Percentiles rank a stretch among this genome's conserved stretches.
These are phyloP conservation scores for Solanum chiquidenum DNA, from an alignment of 257 asterid genomes.

Conservation along the genomic window DNA sequence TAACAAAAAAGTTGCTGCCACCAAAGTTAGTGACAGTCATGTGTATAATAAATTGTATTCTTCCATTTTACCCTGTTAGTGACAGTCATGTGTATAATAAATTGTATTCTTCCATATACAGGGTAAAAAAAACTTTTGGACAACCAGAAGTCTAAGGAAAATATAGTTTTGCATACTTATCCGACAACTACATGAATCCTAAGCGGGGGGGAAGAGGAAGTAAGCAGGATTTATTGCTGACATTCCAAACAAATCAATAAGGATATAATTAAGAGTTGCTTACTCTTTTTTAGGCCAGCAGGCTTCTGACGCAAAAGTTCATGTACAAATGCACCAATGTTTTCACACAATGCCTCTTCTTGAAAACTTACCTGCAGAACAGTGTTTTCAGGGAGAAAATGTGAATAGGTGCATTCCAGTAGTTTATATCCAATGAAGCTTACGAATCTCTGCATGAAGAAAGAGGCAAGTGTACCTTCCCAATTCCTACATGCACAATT, in stretches of 20 bases:
- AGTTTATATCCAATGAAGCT: background rate
- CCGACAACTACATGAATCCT: background rate
- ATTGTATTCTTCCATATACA: background rate
- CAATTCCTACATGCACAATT: conserved; percentile 90
- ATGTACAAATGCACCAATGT: conserved; percentile 80
- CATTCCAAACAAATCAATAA: background rate
- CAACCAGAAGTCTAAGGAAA: background rate
- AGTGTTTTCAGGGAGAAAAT: background rate
- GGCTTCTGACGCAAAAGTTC: conserved; percentile 92
- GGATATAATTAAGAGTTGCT: conserved; percentile 17
- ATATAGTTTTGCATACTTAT: background rate
- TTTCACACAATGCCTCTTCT: conserved; percentile 76
- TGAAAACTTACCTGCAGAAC: conserved; percentile 58
- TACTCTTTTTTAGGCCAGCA: conserved; percentile 89
- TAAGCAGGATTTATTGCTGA: background rate
- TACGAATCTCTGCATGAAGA: background rate
- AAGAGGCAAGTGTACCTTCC: conserved; percentile 50
- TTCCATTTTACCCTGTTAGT: background rate
- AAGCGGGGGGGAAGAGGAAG: background rate
- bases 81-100: background rate
- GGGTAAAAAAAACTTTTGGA: background rate
- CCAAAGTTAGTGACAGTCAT: background rate
- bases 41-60: background rate
- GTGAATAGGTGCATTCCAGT: background rate
- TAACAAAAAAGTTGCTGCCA: background rate